Evolutionary conservation across 2,329 filamentous ascomycete genomes (phyloP).

Genomic region (Calonectria leucothoes): DNA sequence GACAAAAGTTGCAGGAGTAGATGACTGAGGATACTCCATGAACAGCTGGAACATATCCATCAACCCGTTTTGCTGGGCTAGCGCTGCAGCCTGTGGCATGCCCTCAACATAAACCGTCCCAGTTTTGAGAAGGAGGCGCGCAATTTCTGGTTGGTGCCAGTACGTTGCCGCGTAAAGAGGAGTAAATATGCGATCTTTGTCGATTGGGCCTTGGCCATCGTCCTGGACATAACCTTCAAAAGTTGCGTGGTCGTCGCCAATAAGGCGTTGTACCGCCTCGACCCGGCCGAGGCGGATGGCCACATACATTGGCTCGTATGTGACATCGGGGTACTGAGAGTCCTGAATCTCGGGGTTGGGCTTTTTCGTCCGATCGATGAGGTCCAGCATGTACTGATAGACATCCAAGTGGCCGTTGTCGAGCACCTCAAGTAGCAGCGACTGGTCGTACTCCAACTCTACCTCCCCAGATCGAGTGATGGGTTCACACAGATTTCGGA

Average conservation of each 20-base stretch:
- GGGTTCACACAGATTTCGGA: conserved; percentile 44
- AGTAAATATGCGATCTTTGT: conserved; percentile 35
- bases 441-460: conserved; percentile 35
- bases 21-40: conserved; percentile 2
- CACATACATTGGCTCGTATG: conserved; percentile 43
- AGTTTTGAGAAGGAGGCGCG: conserved; percentile 34
- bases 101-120: conserved; percentile 31
- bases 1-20: conserved; percentile 16
- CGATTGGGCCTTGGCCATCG: not conserved
- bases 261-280: conserved; percentile 24
- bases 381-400: conserved; percentile 43
- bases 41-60: conserved; percentile 34
- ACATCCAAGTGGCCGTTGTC: conserved; percentile 36
- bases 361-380: conserved; percentile 39
- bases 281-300: conserved; percentile 43
- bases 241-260: conserved; percentile 25
- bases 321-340: conserved; percentile 38
- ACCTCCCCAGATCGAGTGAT: conserved; percentile 41
- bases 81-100: conserved; percentile 33
- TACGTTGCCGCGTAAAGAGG: conserved; percentile 43
- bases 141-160: conserved; percentile 40
- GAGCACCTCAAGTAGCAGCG: conserved; percentile 40
- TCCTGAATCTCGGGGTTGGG: conserved; percentile 13
- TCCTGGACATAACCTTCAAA: conserved; percentile 39
- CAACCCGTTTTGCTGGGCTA: conserved; percentile 33